Base-by-base conservation (phyloP, 768 basidiomycete species). In the Mycena latifolia region DNA sequence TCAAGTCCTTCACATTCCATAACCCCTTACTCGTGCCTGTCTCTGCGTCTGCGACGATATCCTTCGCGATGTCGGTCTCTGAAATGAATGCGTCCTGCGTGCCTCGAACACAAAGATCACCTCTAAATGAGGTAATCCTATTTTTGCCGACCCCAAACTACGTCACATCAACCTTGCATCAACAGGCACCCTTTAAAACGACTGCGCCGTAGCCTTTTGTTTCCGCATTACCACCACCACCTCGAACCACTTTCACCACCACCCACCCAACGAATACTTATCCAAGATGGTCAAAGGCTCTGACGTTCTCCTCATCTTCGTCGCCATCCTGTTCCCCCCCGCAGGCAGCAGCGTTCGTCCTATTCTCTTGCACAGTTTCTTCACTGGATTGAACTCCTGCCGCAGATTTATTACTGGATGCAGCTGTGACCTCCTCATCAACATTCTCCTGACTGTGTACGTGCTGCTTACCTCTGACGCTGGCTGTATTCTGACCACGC, bases 391-490 rank as follows among this genome's bases (percentile, higher is more conserved):
- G 31, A 6, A 33, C n/a, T n/a, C n/a, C 33, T 18, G 15, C 15
- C 37, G 15, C 37, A 33, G 31, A 12, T 39, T 39, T 72, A 76
- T 95, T 62, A 86, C 92, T 0, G 94, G 94, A 33, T 96, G 94
- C 76, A 87, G 89, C 67, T 94, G 93, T 72, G 94, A 95, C 80
- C 81, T 96, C 51, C 84, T 95, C 71, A 93, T 96, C 79, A 96
- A 92, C 79, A 87, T 96, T 64, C 80, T 84, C 63, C 78, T 96
- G 72, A 95, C 94, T 0, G 77, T 91, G 93, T 94, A 75, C 56
- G 88, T 46, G 3, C 31, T 31, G 22, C 24, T 39, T 29, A 7
- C 28, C 39, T 12, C 47, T 14, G 3, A 56, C 37, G 2, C 57
- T 28, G 18, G 18, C 50, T 46, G 27, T 65, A 24, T 39, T 35